These are phyloP conservation scores for Protea cynaroides DNA, from an alignment of 164 flowering plant species.

Conservation along the genomic window DNA sequence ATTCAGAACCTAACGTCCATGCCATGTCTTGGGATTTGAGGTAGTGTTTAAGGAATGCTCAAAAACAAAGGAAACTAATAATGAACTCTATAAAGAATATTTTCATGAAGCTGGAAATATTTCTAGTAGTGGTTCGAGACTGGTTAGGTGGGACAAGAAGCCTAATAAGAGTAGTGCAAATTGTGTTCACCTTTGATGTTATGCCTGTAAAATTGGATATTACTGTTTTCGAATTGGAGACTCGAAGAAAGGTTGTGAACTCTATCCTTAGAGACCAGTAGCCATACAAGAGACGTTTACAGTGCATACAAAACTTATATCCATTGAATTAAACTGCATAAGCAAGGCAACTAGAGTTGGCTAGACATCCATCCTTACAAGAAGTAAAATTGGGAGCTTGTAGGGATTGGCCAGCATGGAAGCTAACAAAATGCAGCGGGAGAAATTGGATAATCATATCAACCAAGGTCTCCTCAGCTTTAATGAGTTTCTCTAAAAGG, in stretches of 20 bases:
- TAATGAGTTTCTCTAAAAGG: too few species aligned
- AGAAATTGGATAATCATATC: too few species aligned
- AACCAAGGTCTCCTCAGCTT: too few species aligned
- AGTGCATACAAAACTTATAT: background rate
- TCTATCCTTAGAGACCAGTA: background rate
- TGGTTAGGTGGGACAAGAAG: background rate
- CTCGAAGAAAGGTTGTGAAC: background rate
- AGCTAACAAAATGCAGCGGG: slow-evolving; percentile 56
- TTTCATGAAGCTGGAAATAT: background rate
- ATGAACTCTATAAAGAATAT: background rate
- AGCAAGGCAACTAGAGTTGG: background rate
- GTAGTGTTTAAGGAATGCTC: background rate
- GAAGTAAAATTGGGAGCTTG: background rate
- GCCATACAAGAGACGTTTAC: background rate
- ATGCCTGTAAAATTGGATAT: background rate
- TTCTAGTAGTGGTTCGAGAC: background rate
- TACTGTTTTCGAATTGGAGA: background rate
- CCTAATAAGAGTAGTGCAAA: background rate
- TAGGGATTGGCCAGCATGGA: slow-evolving; percentile 26
- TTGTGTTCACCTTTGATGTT: background rate
- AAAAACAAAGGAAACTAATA: background rate
- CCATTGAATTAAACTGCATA: background rate
- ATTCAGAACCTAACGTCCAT: slow-evolving; percentile 23
- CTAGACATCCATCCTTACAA: background rate
- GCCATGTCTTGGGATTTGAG: background rate